phyloP scores from a whole-genome alignment of 116 monocot genomes.

The Cymodocea nodosa region DNA sequence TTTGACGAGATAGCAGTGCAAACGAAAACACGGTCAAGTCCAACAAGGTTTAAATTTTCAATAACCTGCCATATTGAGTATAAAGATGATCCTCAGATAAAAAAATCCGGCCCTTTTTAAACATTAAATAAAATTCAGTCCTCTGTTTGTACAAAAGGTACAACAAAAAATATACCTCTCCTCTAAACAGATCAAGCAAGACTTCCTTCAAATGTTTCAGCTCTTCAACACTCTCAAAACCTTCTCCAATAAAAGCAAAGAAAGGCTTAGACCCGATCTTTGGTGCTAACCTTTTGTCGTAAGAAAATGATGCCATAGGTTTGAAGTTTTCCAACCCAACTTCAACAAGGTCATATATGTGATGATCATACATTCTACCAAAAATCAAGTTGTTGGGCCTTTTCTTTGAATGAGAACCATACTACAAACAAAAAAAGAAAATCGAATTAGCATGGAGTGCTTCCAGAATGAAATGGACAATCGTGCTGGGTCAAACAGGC shows the following conservation, averaged over 20 bases:
- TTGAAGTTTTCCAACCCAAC: constrained; percentile 90
- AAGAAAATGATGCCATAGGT: constrained; percentile 55
- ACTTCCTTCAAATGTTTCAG: constrained; percentile 97
- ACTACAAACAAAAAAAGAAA: constrained; percentile 34
- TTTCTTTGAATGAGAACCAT: constrained; percentile 92
- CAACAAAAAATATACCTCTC: constrained; percentile 41
- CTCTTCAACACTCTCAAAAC: constrained; percentile 78
- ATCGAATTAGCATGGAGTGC: not conserved
- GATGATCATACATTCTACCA: constrained; percentile 88
- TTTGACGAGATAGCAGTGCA: constrained; percentile 61
- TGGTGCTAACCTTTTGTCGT: constrained; percentile 73
- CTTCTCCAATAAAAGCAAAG: constrained; percentile 92
- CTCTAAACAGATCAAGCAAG: constrained; percentile 84
- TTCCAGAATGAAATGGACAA: too few relatives aligned
- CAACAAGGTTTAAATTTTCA: constrained; percentile 81
- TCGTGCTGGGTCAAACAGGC: too few relatives aligned
- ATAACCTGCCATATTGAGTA: constrained; percentile 46
- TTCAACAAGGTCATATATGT: constrained; percentile 91
- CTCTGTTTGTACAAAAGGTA: not conserved
- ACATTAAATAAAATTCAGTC: not conserved
- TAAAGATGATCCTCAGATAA: not conserved
- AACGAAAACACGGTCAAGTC: constrained; percentile 72
- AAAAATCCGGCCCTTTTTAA: not conserved
- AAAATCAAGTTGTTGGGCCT: constrained; percentile 83
- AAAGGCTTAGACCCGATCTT: constrained; percentile 70